Evolutionary conservation across 352 stramenopile genomes (phyloP).

Genomic region (Pythium vanterpoolii): DNA sequence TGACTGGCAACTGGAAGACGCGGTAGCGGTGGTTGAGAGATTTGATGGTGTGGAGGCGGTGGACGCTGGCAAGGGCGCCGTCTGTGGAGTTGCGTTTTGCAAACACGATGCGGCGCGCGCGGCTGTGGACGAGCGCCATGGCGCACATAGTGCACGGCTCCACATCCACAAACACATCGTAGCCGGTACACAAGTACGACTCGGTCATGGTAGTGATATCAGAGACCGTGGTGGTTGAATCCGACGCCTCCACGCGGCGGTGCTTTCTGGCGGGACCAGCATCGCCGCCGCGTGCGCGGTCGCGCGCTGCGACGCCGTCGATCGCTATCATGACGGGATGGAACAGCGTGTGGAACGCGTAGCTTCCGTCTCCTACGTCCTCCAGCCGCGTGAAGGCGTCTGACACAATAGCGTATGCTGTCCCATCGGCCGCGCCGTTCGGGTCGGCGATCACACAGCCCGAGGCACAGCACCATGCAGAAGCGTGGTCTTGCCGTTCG

Average conservation of each 20-base stretch:
- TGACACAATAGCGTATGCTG: slow-evolving; percentile 24
- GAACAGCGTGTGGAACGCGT: slow-evolving; percentile 49
- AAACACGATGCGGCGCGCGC: slow-evolving; percentile 79
- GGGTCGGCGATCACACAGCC: slow-evolving; percentile 62
- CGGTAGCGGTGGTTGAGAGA: slow-evolving; percentile 89
- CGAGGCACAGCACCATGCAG: slow-evolving; percentile 40
- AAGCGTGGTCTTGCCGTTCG: background rate
- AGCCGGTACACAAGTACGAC: slow-evolving; percentile 88
- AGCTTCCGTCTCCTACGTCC: slow-evolving; percentile 3
- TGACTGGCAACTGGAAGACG: slow-evolving; percentile 54
- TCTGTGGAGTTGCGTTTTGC: slow-evolving; percentile 40
- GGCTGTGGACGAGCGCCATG: slow-evolving; percentile 88
- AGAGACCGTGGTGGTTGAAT: background rate
- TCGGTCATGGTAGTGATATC: slow-evolving; percentile 14
- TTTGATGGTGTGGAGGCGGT: slow-evolving; percentile 77
- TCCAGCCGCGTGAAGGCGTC: slow-evolving; percentile 16
- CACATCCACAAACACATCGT: slow-evolving; percentile 81
- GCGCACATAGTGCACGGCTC: slow-evolving; percentile 89
- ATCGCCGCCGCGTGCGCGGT: slow-evolving; percentile 36
- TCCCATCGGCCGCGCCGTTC: slow-evolving; percentile 5
- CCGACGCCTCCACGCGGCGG: background rate
- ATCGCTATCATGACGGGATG: slow-evolving; percentile 73
- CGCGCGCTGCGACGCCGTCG: slow-evolving; percentile 57
- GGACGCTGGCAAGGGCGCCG: slow-evolving; percentile 59
- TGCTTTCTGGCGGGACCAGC: slow-evolving; percentile 31